These are phyloP conservation scores for Scheffersomyces illinoinensis DNA, from an alignment of 1,139 yeast species.

Conservation along the genomic window DNA sequence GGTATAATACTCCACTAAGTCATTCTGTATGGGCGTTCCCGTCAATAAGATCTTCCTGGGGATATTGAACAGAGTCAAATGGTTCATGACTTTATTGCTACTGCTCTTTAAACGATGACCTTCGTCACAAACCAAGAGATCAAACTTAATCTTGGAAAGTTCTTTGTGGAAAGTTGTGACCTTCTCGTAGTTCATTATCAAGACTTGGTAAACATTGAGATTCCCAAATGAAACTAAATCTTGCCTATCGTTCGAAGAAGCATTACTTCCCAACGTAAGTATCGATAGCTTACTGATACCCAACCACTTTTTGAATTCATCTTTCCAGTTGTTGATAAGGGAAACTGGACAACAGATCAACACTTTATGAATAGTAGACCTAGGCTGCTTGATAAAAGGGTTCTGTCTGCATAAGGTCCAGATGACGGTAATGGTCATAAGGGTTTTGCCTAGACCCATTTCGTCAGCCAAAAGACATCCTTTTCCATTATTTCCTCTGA, in stretches of 20 bases:
- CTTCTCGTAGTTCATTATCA: constrained; percentile 88
- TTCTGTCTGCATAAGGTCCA: constrained; percentile 84
- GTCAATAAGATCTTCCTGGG: constrained; percentile 65
- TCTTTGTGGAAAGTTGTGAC: constrained; percentile 59
- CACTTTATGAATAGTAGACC: constrained; percentile 53
- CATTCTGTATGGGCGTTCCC: constrained; percentile 96
- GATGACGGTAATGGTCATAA: constrained; percentile 78
- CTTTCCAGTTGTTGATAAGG: constrained; percentile 81
- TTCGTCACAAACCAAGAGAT: constrained; percentile 87
- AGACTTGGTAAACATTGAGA: constrained; percentile 75
- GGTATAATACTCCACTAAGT: constrained; percentile 77
- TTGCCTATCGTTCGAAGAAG: constrained; percentile 51
- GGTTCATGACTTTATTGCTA: constrained; percentile 67
- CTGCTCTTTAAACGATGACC: constrained; percentile 84
- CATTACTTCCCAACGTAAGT: constrained; percentile 48
- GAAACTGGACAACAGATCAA: constrained; percentile 93
- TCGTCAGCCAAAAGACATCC: constrained; percentile 95
- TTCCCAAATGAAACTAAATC: constrained; percentile 62
- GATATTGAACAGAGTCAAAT: constrained; percentile 57
- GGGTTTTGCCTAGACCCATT: constrained; percentile 95
- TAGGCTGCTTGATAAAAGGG: constrained; percentile 42
- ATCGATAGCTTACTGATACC: constrained; percentile 64
- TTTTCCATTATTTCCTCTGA: constrained; percentile 42
- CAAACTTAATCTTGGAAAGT: constrained; percentile 54
- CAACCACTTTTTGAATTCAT: constrained; percentile 89